Evolutionary conservation across 148 eudicot species (phyloP), one percentile per base, ranked within the genome.

Genomic region (Cornus controversa): DNA sequence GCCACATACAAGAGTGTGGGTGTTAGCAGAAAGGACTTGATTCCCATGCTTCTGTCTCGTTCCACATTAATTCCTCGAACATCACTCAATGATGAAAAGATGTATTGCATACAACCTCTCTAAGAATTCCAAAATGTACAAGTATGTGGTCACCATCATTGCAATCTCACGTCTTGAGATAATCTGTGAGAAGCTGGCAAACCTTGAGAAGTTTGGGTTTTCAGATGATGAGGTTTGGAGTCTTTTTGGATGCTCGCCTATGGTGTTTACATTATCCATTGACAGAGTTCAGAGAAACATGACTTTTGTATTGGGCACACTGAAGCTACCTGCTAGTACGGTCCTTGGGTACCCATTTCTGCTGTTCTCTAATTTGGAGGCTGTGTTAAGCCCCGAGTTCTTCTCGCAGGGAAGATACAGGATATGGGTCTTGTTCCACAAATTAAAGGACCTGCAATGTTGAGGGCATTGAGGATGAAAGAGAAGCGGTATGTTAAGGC

Each of bases 261-360:
- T 88, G 37, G 2, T 88, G 53, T 74, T 92, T 79, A 88, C 91
- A 2, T 72, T 89, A 20, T 90, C 97, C 2, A 75, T 84, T 53
- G 93, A 92, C 62, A 94, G 92, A 78, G 83, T 92, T 78, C 93
- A 89, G 83, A 84, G 97, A 70, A 85, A 92, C 80, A 90, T 90
- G 98, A 90, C 90, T 34, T 94, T 84, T 68, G 27, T 86, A 54
- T 64, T 92, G 73, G 93, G 88, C 45, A 85, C 83, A 34, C 84
- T 94, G 92, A 89, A 83, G 85, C 76, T 82, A 26, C 82, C 94
- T 6, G 87, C 91, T 2, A 83, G 28, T 23, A 60, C 73, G 31
- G 83, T 89, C 15, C 71, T 83, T 75, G 28, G 8, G 9, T 36
- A 86, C 67, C 97, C 97, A 1, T 84, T 85, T 84, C 69, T 94